Evolutionary conservation across 495 filamentous ascomycete genomes (phyloP), one percentile per base, ranked within the genome.

Genomic region (Penicillium parvum): DNA sequence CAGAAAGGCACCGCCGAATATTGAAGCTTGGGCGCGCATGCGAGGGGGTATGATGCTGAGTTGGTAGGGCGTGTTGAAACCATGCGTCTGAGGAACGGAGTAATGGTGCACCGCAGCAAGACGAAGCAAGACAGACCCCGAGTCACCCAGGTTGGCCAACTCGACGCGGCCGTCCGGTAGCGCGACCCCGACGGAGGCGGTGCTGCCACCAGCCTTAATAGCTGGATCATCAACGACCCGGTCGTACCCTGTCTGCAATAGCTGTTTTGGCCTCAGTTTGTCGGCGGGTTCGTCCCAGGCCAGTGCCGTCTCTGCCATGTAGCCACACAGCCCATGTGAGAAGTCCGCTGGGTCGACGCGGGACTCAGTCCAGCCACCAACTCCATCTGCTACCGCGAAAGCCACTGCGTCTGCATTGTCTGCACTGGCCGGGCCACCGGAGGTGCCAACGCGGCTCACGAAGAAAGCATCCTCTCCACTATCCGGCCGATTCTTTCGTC

Each of bases 391-490:
- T 14, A 99, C 81, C 4, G 88, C 92, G 49, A 97, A 81, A 1
- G 91, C 90, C 20, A 73, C 52, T 5, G 65, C 56, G 9, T 60
- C 54, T n/a, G 55, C 23, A 83, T 69, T 18, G 65, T 66, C 10
- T 65, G 77, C 37, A 1, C 36, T 36, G 16, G 45, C 22, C 27
- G 43, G 38, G 28, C 33, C 47, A 22, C 29, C 19, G 6, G 66
- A 74, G n/a, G n/a, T n/a, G 32, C 83, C 80, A 20, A 95, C 68
- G 8, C 76, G 78, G 52, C 84, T 86, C 26, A 92, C 81, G 66
- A 99, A 97, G 64, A 96, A 97, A 22, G 94, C 86, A 77, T 99
- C 92, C 60, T 97, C 89, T 8, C 92, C 92, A 36, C 84, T 88
- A 34, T 83, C 82, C 8, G 84, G 82, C n/a, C 86, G 74, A 38